Conservation (phyloP, 2,329 filamentous ascomycete genomes). For the Colletotrichum spinosum region DNA sequence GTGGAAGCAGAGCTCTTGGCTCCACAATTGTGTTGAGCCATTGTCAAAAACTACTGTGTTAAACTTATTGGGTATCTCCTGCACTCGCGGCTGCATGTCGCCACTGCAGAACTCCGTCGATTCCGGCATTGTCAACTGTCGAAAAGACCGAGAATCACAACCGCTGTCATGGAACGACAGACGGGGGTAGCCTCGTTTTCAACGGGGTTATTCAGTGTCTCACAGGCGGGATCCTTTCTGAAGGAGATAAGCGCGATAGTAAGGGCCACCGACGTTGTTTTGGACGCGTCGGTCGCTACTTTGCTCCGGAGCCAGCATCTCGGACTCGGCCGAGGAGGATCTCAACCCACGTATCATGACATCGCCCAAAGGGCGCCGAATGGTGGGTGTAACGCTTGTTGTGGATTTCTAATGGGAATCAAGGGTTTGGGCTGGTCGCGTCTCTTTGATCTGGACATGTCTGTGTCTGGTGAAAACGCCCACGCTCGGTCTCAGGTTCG, state of each 20-base stretch:
- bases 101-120: slow-evolving; percentile 19
- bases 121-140: slow-evolving; percentile 28
- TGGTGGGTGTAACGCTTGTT: slow-evolving; percentile 40
- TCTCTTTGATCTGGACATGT: slow-evolving; percentile 51
- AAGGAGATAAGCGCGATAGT: slow-evolving; percentile 71
- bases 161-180: slow-evolving; percentile 35
- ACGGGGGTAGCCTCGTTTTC: slow-evolving; percentile 16
- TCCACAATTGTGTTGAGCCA: too few relatives aligned
- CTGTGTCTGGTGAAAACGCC: slow-evolving; percentile 47
- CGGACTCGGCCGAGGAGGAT: slow-evolving; percentile 66
- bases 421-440: slow-evolving; percentile 63
- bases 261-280: slow-evolving; percentile 52
- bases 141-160: slow-evolving; percentile 36
- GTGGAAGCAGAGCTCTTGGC: too few relatives aligned
- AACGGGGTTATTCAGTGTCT: slow-evolving; percentile 37
- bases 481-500: slow-evolving; percentile 47
- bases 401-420: slow-evolving; percentile 20
- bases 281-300: slow-evolving; percentile 55
- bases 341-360: slow-evolving; percentile 43
- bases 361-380: slow-evolving; percentile 42
- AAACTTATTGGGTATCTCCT: slow-evolving; percentile 2
- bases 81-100: not conserved
- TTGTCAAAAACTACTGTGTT: not conserved
- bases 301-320: slow-evolving; percentile 69
- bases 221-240: slow-evolving; percentile 60